Evolutionary conservation across 768 basidiomycete species (phyloP).

Genomic region (Tricholoma saponaceum): DNA sequence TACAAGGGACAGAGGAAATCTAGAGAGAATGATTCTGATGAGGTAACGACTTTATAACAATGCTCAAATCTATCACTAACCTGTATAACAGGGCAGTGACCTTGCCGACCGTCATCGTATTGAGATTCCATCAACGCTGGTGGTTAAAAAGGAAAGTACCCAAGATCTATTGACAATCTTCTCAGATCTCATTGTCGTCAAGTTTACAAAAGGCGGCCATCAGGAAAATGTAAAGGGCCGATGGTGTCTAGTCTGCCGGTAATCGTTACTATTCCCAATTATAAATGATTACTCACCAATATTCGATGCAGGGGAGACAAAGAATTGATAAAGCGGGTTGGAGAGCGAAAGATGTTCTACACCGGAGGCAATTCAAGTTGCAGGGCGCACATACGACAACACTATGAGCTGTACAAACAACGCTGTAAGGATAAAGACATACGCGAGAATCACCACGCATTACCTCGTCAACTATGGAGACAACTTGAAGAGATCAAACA

Average conservation of each 20-base stretch:
- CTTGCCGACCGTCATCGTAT: neutral
- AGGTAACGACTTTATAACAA: neutral
- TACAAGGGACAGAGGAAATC: neutral
- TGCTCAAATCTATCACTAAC: neutral
- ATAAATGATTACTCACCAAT: neutral
- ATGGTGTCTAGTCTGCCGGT: slow-evolving; percentile 1
- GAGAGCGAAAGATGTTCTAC: neutral
- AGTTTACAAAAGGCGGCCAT: neutral
- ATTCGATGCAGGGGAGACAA: neutral
- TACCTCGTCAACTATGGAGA: slow-evolving; percentile 5
- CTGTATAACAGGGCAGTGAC: neutral
- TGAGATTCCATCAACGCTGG: neutral
- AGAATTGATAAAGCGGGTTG: neutral
- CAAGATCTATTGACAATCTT: slow-evolving; percentile 2
- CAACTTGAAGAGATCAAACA: slow-evolving; percentile 1
- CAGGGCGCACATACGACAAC: neutral
- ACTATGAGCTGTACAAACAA: slow-evolving; percentile 1
- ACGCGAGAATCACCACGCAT: slow-evolving; percentile 5
- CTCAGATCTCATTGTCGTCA: neutral
- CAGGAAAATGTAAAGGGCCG: neutral
- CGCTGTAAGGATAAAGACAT: neutral
- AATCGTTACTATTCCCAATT: neutral
- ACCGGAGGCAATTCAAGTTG: slow-evolving; percentile 1
- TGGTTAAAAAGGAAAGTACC: neutral
- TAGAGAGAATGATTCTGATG: neutral